Evolutionary conservation across 2,329 filamentous ascomycete genomes (phyloP), one percentile per base, ranked within the genome.

Genomic region (Graphiopsis chlorocephala): DNA sequence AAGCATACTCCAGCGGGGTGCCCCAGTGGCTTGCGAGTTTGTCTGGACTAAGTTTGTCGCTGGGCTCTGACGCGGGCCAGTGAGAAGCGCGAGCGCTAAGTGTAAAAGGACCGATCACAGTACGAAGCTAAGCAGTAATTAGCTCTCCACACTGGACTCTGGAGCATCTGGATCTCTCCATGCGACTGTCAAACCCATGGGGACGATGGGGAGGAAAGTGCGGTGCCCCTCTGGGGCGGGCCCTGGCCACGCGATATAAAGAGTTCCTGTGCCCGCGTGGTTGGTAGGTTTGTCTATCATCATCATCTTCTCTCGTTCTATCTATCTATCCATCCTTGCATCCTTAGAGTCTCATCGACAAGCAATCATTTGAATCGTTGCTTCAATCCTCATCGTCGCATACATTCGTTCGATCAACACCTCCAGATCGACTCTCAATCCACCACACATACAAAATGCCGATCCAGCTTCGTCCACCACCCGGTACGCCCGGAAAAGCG

Each of bases 401-500:
- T 25, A 35, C 53, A 12, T 38, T 56, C 29, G n/a, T 35, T 25
- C n/a, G 2, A 56, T 38, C 29, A 56, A 26, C 6, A 14, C 12
- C 52, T 23, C 10, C 0, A 20, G 17, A 8, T 20, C 50, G 26
- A 31, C n/a, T 8, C 6, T 20, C 26, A n/a, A 31, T 8, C n/a
- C 14, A 52, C 7, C 2, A 12, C 29, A 56, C 29, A 35, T 35
- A 23, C 71, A 71, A 64, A 61, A 82, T 82, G 81, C 75, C 75
- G 70, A 70, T 82, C 69, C 69, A 75, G 59, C 67, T 83, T 68
- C 80, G 77, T 68, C 81, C 79, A 68, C 82, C 81, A 17, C 76
- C 76, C 58, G 77, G 81, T 72, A 78, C 79, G 50, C 72, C 75
- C 31, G 82, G 82, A 67, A n/a, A n/a, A n/a, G 78, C 82, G 33